Conservation (phyloP, 768 basidiomycete genomes). For the Trametes meyenii region DNA sequence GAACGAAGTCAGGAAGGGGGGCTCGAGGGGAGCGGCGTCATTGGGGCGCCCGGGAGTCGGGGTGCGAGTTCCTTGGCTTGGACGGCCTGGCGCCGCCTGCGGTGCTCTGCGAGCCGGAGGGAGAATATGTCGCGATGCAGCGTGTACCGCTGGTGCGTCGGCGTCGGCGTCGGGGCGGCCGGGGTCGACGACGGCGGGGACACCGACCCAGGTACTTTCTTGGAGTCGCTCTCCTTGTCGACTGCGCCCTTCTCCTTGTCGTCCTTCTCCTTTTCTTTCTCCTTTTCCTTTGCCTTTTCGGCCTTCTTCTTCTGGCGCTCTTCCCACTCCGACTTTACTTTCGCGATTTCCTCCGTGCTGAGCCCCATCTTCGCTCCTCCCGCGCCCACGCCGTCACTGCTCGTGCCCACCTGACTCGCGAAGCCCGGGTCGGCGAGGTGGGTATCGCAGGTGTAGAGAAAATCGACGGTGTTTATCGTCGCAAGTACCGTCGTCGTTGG, state of each 20-base stretch:
- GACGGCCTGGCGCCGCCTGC: constrained; percentile 63
- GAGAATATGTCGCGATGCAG: constrained; percentile 85
- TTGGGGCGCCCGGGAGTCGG: constrained; percentile 66
- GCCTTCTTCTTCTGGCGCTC: constrained; percentile 65
- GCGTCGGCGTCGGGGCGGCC: constrained; percentile 35
- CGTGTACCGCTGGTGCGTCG: constrained; percentile 71
- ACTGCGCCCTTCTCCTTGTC: constrained; percentile 25
- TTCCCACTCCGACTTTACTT: constrained; percentile 80
- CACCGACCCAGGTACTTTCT: constrained; percentile 35
- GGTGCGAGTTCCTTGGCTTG: constrained; percentile 74
- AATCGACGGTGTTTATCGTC: constrained; percentile 81
- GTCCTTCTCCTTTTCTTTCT: constrained; percentile 43
- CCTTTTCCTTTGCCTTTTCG: constrained; percentile 54
- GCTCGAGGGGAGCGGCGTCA: constrained; percentile 23
- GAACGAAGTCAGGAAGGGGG: constrained; percentile 4
- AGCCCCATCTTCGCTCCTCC: constrained; percentile 44
- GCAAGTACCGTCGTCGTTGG: constrained; percentile 85
- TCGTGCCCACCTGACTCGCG: constrained; percentile 52
- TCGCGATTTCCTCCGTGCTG: constrained; percentile 73
- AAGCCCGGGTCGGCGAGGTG: constrained; percentile 85
- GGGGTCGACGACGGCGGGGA: constrained; percentile 32
- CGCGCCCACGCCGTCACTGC: constrained; percentile 34
- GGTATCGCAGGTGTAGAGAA: constrained; percentile 80
- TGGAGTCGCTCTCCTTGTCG: constrained; percentile 15
- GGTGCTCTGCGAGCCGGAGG: constrained; percentile 78